Evolutionary conservation across 371 early-diverging fungal species (phyloP), one percentile per base, ranked within the genome.

Genomic region (Paraphysoderma sedebokerense): DNA sequence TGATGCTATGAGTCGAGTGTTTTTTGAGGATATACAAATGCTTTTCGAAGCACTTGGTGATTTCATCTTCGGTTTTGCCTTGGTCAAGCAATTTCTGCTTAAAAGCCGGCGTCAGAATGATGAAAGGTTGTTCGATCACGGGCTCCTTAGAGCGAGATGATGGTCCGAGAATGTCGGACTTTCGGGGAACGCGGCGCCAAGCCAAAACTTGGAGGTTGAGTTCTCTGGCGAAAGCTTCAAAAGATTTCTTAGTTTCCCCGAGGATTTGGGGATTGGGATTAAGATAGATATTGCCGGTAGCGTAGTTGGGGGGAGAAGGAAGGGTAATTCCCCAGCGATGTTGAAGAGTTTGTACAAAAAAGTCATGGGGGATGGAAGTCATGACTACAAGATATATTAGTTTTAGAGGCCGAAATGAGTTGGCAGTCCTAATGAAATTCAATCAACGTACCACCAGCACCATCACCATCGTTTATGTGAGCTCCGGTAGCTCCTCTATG

Each of bases 401-500:
- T 72, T 70, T 20, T 67, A 56, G 20, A 62, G 27, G 38, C 15
- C n/a, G n/a, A 35, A 35, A 35, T 35, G 35, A 35, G n/a, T 17
- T 33, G 37, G 17, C 0, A n/a, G 6, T 20, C n/a, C n/a, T 20
- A 36, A 2, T 12, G 34, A 2, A 36, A 6, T n/a, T 3, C 19
- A 36, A 5, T 17, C 3, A 36, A 36, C 3, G 20, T 17, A n/a
- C 19, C 37, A 50, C 87, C 87, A 12, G 84, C 83, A 41, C 87
- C 86, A 61, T 87, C 85, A 56, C 86, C 86, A 54, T 87, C 86
- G 30, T 82, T 69, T 45, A 73, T 76, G 61, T 92, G 91, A 34
- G 92, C 86, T 49, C 91, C 90, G 29, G 87, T 83, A 3, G 72
- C 72, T 58, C 96, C 96, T 55, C 96, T 79, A 65, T 95, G 96